Percentiles rank a stretch among this genome's conserved stretches.
Evolutionary conservation across 2,329 filamentous ascomycete species (phyloP).

Genomic region (Xylariales sp.): DNA sequence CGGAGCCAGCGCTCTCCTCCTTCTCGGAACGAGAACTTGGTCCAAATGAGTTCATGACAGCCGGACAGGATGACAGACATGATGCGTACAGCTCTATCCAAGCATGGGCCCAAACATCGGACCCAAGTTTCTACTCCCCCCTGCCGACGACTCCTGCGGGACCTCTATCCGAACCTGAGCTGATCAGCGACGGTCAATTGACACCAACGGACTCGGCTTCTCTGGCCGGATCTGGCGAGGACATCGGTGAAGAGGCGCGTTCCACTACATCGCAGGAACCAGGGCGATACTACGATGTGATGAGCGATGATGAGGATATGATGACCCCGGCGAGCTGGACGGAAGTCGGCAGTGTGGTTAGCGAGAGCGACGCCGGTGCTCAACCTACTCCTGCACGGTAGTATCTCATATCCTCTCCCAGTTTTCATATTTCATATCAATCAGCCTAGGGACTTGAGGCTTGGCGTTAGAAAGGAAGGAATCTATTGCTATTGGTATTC

Average conservation of each 20-base stretch:
- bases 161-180: constrained; percentile 46
- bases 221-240: constrained; percentile 46
- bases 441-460: too few species aligned
- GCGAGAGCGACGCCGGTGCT: constrained; percentile 45
- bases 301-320: constrained; percentile 57
- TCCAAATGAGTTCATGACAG: constrained; percentile 48
- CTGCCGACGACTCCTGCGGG: constrained; percentile 48
- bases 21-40: constrained; percentile 35
- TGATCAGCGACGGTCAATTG: constrained; percentile 47
- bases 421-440: too few species aligned
- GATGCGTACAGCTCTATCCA: constrained; percentile 56
- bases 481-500: too few species aligned
- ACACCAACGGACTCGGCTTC: constrained; percentile 58
- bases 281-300: constrained; percentile 44
- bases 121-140: constrained; percentile 55
- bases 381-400: constrained; percentile 26
- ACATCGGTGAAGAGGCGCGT: constrained; percentile 38
- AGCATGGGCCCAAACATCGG: constrained; percentile 56
- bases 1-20: constrained; percentile 14
- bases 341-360: constrained; percentile 59
- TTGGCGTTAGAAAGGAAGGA: too few species aligned
- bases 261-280: constrained; percentile 33
- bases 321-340: constrained; percentile 60
- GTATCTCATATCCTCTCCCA: too few species aligned
- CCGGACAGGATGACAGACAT: constrained; percentile 39